Base-by-base conservation (phyloP, 345 rosid species). In the Salix caprea region DNA sequence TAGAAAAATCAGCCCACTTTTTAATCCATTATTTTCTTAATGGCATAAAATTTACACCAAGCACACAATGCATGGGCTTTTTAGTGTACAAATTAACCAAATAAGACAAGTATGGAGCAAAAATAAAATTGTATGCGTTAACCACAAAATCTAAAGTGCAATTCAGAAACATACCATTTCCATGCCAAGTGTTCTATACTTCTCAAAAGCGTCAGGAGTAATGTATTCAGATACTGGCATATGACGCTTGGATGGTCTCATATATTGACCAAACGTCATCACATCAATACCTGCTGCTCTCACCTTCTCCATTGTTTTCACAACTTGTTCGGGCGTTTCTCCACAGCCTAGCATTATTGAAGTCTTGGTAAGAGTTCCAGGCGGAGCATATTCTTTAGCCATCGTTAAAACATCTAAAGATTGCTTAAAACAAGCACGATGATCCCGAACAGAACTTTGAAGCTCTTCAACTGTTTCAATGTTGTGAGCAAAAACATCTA, bases 311-410 rank as follows among this genome's bases (percentile, higher is more conserved):
- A 94, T 96, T 9, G 98, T 92, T 71, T 83, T 88, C 66, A 92
- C 79, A 75, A 96, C 94, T 81, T 96, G 99, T 60, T 88, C 97
- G 73, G 98, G 97, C n/a, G 97, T 94, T 83, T 96, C 98, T 30
- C 98, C 99, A 76, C 99, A 96, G 50, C 99, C 98, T 68, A 96
- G 83, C 99, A 96, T 96, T 76, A 96, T 79, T 0, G 99, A 96
- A 37, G 98, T 94, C 88, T 96, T 96, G 48, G 98, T 91, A 36
- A 94, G 89, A 32, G 97, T 96, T 40, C 98, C 96, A 2, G 89
- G 81, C 69, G 98, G 92, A 21, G 96, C 91, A 74, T 76, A 76
- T 62, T 87, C 87, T 80, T 92, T 94, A 71, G 98, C 98, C 93
- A 86, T 90, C 88, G 84, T 85, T 52, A 96, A 90, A 84, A 96